Conservation (phyloP, 495 filamentous ascomycete species). For the Rhizodiscina lignyota region DNA sequence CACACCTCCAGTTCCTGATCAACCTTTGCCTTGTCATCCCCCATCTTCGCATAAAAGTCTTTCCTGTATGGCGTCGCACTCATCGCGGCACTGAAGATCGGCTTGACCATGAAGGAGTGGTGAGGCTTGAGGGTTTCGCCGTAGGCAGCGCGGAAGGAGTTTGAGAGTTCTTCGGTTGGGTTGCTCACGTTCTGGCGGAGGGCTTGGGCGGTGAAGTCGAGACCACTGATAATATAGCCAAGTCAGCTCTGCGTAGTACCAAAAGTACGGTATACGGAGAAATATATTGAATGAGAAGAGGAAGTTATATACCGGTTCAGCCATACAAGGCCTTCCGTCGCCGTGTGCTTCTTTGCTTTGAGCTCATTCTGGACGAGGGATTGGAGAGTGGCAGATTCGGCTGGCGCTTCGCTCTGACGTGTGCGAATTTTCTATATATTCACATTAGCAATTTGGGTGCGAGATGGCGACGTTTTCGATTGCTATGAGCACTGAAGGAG, state of each 20-base stretch:
- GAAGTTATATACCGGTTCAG: conserved; percentile 50
- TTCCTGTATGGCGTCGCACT: conserved; percentile 77
- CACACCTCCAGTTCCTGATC: conserved; percentile 43
- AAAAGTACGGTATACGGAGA: conserved; percentile 4
- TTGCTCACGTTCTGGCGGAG: conserved; percentile 60
- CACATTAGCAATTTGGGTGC: too few relatives aligned
- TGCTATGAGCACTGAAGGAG: background rate
- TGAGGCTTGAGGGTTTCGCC: conserved; percentile 71
- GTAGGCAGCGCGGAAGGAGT: conserved; percentile 80
- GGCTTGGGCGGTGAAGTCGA: conserved; percentile 79
- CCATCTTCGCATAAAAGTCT: conserved; percentile 79
- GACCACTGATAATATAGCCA: too few relatives aligned
- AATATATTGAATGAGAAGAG: conserved; percentile 1
- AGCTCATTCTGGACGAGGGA: conserved; percentile 71
- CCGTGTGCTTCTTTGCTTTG: conserved; percentile 68
- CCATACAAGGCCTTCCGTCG: conserved; percentile 83
- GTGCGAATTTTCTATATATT: conserved; percentile 89
- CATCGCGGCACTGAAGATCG: conserved; percentile 85
- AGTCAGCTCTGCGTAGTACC: background rate
- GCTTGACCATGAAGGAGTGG: conserved; percentile 74
- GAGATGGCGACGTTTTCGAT: background rate
- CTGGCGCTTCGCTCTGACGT: conserved; percentile 58
- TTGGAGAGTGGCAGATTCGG: conserved; percentile 65
- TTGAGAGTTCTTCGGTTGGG: conserved; percentile 52
- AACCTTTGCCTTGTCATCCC: conserved; percentile 45